phyloP scores from a whole-genome alignment of 2,329 filamentous ascomycete species.

The Colletotrichum sp. region DNA sequence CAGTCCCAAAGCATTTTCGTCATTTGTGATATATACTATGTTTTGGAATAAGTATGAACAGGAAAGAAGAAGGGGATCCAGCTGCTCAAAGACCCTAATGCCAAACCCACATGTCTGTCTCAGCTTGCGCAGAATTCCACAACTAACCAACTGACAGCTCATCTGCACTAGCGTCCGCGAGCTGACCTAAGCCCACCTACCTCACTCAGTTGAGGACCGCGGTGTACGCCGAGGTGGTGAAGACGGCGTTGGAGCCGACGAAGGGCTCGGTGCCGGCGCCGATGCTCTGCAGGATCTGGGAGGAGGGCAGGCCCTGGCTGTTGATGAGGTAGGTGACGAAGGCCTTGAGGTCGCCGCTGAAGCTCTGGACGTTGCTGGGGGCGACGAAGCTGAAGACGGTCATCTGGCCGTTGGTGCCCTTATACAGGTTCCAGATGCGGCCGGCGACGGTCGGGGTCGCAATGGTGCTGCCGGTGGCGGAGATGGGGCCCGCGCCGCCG shows the following conservation, averaged over 20 bases:
- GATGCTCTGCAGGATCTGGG: conserved; percentile 37
- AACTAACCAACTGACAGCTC: background rate
- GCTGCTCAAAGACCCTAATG: background rate
- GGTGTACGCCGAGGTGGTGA: conserved; percentile 22
- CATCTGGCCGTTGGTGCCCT: conserved; percentile 63
- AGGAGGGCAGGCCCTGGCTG: conserved; percentile 50
- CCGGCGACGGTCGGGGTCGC: conserved; percentile 60
- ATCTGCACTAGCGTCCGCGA: background rate
- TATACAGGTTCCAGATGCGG: conserved; percentile 61
- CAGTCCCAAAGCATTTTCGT: background rate
- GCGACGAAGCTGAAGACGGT: conserved; percentile 63
- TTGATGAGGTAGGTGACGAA: conserved; percentile 62
- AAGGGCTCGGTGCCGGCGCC: conserved; percentile 64
- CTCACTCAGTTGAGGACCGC: background rate
- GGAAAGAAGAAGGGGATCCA: background rate
- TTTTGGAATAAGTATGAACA: conserved; percentile 8
- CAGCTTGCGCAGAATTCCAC: background rate
- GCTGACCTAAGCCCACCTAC: background rate
- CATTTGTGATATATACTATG: conserved; percentile 11
- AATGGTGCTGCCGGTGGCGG: conserved; percentile 51
- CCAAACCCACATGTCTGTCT: background rate
- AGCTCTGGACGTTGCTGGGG: conserved; percentile 49
- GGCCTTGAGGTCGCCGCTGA: conserved; percentile 59
- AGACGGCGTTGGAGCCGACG: conserved; percentile 44
- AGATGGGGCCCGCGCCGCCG: conserved; percentile 63